Conservation (phyloP, 108 stramenopile species). For the Cyclotella atomus region DNA sequence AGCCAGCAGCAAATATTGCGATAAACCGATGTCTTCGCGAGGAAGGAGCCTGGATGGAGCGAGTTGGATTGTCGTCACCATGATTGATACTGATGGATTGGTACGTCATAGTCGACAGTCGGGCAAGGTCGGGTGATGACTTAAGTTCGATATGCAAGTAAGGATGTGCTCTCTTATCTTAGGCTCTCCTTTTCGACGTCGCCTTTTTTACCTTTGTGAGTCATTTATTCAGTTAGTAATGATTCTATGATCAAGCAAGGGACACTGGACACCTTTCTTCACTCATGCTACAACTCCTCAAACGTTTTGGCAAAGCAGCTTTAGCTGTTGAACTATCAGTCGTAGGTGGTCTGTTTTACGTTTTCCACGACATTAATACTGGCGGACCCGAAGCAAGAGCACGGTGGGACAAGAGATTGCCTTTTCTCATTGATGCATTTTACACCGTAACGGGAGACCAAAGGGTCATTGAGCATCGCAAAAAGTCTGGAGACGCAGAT, state of each 20-base stretch:
- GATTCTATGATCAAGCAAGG: too few species aligned
- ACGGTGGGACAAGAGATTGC: slow-evolving; percentile 22
- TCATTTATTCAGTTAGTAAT: too few species aligned
- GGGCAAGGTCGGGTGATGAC: not conserved
- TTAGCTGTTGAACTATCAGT: slow-evolving; percentile 28
- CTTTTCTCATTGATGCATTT: slow-evolving; percentile 24
- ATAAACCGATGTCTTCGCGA: not conserved
- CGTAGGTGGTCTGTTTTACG: slow-evolving; percentile 20
- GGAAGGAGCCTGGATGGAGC: not conserved
- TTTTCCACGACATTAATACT: slow-evolving; percentile 39
- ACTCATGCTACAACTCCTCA: not conserved
- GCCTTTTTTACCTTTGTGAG: too few species aligned
- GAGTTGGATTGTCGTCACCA: not conserved
- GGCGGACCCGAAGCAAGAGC: slow-evolving; percentile 23
- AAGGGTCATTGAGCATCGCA: slow-evolving; percentile 27
- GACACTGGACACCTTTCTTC: too few species aligned
- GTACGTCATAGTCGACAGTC: not conserved
- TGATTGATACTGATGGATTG: slow-evolving; percentile 15
- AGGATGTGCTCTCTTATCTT: too few species aligned
- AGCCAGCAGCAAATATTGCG: not conserved
- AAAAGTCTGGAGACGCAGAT: not conserved
- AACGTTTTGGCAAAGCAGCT: slow-evolving; percentile 36
- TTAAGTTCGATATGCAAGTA: too few species aligned
- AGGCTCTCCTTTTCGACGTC: too few species aligned
- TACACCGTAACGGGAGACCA: slow-evolving; percentile 26